A percentile compares a stretch with the other conserved stretches of the same genome.
Conservation (phyloP, 2,329 filamentous ascomycete genomes). For the Aureobasidium mangrovei region DNA sequence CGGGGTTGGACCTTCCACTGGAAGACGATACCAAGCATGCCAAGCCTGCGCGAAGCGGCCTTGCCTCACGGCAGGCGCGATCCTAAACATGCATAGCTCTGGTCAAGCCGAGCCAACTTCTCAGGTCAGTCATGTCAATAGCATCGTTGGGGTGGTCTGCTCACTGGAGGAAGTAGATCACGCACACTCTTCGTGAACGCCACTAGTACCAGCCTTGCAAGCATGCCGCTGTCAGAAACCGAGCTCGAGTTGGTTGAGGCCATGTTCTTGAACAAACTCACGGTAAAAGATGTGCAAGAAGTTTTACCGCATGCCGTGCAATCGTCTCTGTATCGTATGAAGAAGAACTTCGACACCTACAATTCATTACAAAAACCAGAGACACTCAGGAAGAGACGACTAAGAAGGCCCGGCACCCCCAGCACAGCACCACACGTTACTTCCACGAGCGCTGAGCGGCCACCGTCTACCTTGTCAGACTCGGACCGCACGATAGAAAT, state of each 20-base stretch:
- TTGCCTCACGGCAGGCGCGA: too few species aligned
- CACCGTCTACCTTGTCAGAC: not conserved
- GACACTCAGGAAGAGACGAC: not conserved
- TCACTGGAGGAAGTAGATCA: too few species aligned
- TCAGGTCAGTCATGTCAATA: too few species aligned
- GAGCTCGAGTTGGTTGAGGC: slow-evolving; percentile 9
- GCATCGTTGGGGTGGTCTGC: too few species aligned
- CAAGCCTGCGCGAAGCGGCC: too few species aligned
- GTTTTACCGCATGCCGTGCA: slow-evolving; percentile 1
- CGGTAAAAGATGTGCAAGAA: not conserved
- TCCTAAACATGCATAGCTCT: too few species aligned
- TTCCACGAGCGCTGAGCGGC: not conserved
- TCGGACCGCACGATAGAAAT: slow-evolving; percentile 4
- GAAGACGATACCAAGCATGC: too few species aligned
- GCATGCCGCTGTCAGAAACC: not conserved
- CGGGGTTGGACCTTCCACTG: too few species aligned
- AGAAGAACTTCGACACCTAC: not conserved
- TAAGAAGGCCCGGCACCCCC: not conserved
- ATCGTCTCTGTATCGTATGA: slow-evolving; percentile 4
- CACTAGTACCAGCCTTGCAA: not conserved
- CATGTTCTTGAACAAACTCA: slow-evolving; percentile 7
- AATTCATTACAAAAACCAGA: slow-evolving; percentile 1
- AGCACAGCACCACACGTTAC: not conserved
- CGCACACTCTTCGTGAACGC: too few species aligned
- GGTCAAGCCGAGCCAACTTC: too few species aligned